Evolutionary conservation across 2,329 filamentous ascomycete genomes (phyloP).

Genomic region (Alternaria angustiovoidea): DNA sequence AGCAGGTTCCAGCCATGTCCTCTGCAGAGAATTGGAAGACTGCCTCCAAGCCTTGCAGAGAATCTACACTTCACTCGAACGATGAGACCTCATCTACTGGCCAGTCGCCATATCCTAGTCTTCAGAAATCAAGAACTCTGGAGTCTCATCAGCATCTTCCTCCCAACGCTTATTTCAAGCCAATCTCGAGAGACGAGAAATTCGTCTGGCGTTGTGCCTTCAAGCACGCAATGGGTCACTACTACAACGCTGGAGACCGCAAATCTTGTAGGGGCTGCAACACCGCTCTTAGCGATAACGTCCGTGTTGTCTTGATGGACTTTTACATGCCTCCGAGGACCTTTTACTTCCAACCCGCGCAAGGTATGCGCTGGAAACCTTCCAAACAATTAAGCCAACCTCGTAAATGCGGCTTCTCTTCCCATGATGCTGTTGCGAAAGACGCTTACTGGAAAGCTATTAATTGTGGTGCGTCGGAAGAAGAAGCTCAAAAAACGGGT

Average conservation of each 20-base stretch:
- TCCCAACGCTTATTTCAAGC: slow-evolving; percentile 29
- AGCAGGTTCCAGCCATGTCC: neutral
- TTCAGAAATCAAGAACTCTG: slow-evolving; percentile 27
- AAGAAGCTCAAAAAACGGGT: slow-evolving; percentile 22
- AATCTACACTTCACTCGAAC: neutral
- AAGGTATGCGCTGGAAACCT: slow-evolving; percentile 28
- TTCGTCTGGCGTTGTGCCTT: slow-evolving; percentile 38
- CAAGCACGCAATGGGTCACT: slow-evolving; percentile 36
- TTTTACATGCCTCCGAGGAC: slow-evolving; percentile 36
- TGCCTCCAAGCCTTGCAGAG: neutral
- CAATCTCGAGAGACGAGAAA: slow-evolving; percentile 19
- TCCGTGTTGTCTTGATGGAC: slow-evolving; percentile 27
- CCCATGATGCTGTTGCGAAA: slow-evolving; percentile 39
- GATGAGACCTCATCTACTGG: neutral
- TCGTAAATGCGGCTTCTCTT: slow-evolving; percentile 13
- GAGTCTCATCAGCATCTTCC: slow-evolving; percentile 32
- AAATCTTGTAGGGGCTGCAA: slow-evolving; percentile 35
- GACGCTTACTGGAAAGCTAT: slow-evolving; percentile 33
- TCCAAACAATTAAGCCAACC: slow-evolving; percentile 16
- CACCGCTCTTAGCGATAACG: slow-evolving; percentile 22
- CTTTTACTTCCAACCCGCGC: slow-evolving; percentile 25
- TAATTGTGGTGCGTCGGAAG: slow-evolving; percentile 11
- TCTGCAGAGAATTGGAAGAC: neutral
- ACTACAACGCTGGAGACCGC: slow-evolving; percentile 41
- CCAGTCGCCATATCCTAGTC: slow-evolving; percentile 4